These are phyloP conservation scores for Candida orba DNA, from an alignment of 805 yeast genomes.

Conservation along the genomic window DNA sequence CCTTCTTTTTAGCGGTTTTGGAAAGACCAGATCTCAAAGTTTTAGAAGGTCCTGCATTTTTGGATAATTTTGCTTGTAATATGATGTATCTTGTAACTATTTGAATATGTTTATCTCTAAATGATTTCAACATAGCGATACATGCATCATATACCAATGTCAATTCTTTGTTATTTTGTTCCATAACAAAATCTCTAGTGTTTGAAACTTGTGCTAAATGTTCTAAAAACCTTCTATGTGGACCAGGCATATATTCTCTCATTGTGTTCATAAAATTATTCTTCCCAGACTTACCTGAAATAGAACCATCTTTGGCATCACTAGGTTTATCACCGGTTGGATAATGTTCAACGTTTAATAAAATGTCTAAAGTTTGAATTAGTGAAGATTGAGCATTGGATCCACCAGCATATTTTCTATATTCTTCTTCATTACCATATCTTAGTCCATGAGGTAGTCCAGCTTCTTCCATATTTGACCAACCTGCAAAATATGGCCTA, in stretches of 20 bases:
- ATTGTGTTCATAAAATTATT: slow-evolving; percentile 69
- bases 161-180: slow-evolving; percentile 45
- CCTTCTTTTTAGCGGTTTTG: slow-evolving; percentile 42
- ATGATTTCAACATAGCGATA: slow-evolving; percentile 77
- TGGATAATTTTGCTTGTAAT: slow-evolving; percentile 60
- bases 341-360: slow-evolving; percentile 68
- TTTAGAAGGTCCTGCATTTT: slow-evolving; percentile 44
- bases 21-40: slow-evolving; percentile 59
- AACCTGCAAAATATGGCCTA: slow-evolving; percentile 89
- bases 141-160: slow-evolving; percentile 79
- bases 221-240: slow-evolving; percentile 67
- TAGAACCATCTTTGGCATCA: slow-evolving; percentile 9
- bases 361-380: slow-evolving; percentile 77
- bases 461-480: slow-evolving; percentile 85
- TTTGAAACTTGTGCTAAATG: slow-evolving; percentile 51
- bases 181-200: slow-evolving; percentile 57
- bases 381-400: slow-evolving; percentile 90
- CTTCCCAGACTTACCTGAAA: slow-evolving; percentile 24
- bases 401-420: slow-evolving; percentile 72
- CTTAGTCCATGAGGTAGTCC: slow-evolving; percentile 76
- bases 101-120: slow-evolving; percentile 90
- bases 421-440: slow-evolving; percentile 59
- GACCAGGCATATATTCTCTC: slow-evolving; percentile 86
- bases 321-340: slow-evolving; percentile 58
- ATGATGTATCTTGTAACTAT: slow-evolving; percentile 84